These are phyloP conservation scores for Colletotrichum costaricense DNA, from an alignment of 2,329 filamentous ascomycete species.

Conservation along the genomic window DNA sequence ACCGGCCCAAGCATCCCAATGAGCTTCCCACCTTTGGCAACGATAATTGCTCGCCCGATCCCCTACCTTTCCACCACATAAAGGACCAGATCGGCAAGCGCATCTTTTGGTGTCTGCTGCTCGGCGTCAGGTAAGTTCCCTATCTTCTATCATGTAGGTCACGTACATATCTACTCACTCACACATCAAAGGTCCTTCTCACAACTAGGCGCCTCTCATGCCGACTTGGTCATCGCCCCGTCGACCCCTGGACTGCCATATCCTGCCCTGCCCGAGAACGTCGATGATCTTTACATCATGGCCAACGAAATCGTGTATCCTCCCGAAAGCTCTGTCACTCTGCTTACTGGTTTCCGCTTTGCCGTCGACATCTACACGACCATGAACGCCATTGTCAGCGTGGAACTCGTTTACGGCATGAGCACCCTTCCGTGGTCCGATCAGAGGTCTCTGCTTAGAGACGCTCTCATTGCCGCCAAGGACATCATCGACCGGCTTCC, in stretches of 20 bases:
- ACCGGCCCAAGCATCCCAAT: constrained; percentile 61
- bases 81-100: constrained; percentile 80
- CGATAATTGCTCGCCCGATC: constrained; percentile 51
- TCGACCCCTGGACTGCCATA: constrained; percentile 81
- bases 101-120: constrained; percentile 87
- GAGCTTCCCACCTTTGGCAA: constrained; percentile 53
- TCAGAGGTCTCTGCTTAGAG: constrained; percentile 79
- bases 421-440: constrained; percentile 81
- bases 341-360: constrained; percentile 83
- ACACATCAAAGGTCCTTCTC: constrained; percentile 71
- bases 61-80: constrained; percentile 72
- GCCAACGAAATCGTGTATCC: constrained; percentile 77
- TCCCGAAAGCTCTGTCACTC: constrained; percentile 73
- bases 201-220: constrained; percentile 78
- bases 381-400: constrained; percentile 81
- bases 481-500: constrained; percentile 75
- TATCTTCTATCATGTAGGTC: background rate
- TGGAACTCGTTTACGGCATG: constrained; percentile 85
- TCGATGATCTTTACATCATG: constrained; percentile 86
- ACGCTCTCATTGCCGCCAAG: constrained; percentile 78
- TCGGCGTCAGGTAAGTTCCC: constrained; percentile 71
- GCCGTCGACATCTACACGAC: constrained; percentile 83
- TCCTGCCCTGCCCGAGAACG: constrained; percentile 81
- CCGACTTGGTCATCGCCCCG: constrained; percentile 80
- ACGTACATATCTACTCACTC: constrained; percentile 32